Base-by-base conservation (phyloP, 2,329 filamentous ascomycete species). In the Cryphonectria parasitica region DNA sequence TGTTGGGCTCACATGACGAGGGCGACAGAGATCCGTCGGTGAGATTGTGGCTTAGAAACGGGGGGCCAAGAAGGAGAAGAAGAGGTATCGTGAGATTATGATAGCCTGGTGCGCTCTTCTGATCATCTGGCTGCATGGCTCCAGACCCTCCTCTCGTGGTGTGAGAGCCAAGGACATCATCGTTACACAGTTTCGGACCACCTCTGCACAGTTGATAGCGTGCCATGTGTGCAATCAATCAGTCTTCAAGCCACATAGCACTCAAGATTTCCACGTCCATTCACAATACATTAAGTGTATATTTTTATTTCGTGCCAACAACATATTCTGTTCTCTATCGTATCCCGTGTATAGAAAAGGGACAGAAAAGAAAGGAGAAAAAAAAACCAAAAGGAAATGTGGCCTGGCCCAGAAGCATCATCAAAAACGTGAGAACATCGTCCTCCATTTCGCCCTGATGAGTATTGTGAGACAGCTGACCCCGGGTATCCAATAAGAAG, bases 11-110 rank as follows among this genome's bases (percentile, higher is more conserved):
- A 34, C 36, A 19, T 61, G 58, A 67, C 66, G 67, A 71, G 54
- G 65, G 69, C 66, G 69, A 71, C 69, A 71, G 69, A 62, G 2
- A 41, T 36, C 69, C 69, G 69, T 66, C 66, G 54, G 52, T 62
- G 58, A 68, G 36, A 36, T 31, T 34, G 36, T 31, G 45, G 45
- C 45, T 49, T 8, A 3, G 45, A 49, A 19, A n/a, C 22, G 10
- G 22, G 22, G 7, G 22, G 8, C 6, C 7, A n/a, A 10, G 10
- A 1, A 49, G 2, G n/a, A 49, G 22, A 11, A 49, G 13, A 43
- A 54, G 13, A 49, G 45, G 39, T 64, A 64, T 64, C 61, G 39
- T 45, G 61, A 64, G 61, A 10, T 28, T 11, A 34, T 56, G 22
- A 11, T n/a, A 19, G n/a, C 45, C n/a, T 49, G 45, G 3, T 3